Conservation (phyloP, 1,284 basidiomycete genomes). For the Meripilus lineatus region DNA sequence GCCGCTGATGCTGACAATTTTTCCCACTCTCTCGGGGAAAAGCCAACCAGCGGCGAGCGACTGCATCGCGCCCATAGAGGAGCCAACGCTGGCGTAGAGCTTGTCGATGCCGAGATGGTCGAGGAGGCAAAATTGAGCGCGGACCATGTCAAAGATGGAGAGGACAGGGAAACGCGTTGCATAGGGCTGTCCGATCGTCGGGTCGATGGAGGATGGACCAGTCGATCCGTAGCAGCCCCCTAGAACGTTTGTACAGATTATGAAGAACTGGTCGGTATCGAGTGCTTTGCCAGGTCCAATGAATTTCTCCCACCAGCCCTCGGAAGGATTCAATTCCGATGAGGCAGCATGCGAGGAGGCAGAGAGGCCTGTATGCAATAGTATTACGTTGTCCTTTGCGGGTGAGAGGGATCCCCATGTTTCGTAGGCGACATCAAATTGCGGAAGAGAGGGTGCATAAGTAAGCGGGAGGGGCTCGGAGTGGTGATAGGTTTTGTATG, state of each 20-base stretch:
- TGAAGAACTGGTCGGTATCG: conserved; percentile 90
- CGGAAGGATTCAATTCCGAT: conserved; percentile 69
- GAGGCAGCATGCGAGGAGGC: conserved; percentile 96
- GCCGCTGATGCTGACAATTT: conserved; percentile 91
- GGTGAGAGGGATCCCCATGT: conserved; percentile 92
- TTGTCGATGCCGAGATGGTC: conserved; percentile 83
- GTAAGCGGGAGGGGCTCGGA: conserved; percentile 61
- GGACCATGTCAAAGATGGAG: conserved; percentile 95
- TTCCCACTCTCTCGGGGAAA: conserved; percentile 83
- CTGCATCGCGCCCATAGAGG: conserved; percentile 98
- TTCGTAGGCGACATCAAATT: conserved; percentile 92
- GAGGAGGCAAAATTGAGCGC: conserved; percentile 85
- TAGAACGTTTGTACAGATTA: conserved; percentile 96
- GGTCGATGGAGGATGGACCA: conserved; percentile 82
- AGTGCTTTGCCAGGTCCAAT: conserved; percentile 93
- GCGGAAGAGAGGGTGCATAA: conserved; percentile 70
- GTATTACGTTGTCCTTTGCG: conserved; percentile 81
- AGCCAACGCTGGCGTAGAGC: conserved; percentile 91
- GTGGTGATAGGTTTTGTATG: conserved; percentile 67
- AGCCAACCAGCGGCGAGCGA: conserved; percentile 94
- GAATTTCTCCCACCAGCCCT: conserved; percentile 99
- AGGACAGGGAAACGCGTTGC: conserved; percentile 91
- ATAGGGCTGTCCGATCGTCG: conserved; percentile 66
- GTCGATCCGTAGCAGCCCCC: conserved; percentile 98
- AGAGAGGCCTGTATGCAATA: conserved; percentile 95